A percentile compares a stretch with the other conserved stretches of the same genome.
Evolutionary conservation across 1,139 yeast genomes (phyloP).

Genomic region (Yueomyces sp.): DNA sequence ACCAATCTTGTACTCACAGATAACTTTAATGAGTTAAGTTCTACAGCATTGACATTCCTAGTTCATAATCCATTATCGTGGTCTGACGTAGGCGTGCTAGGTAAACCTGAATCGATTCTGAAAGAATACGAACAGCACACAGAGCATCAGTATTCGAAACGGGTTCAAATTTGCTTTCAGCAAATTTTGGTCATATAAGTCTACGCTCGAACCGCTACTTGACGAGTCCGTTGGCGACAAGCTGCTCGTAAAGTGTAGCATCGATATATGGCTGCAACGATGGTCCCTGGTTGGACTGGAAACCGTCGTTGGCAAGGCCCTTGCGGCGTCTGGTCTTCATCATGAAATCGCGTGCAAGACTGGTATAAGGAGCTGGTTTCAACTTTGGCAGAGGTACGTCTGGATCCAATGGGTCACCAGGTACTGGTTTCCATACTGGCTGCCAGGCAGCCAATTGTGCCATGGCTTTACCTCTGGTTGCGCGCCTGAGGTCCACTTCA

Average conservation of each 20-base stretch:
- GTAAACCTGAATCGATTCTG: too few relatives aligned
- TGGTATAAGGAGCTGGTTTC: conserved; percentile 57
- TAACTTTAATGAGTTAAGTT: too few relatives aligned
- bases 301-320: conserved; percentile 54
- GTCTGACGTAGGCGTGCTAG: too few relatives aligned
- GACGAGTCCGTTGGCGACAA: conserved; percentile 37
- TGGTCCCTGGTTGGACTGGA: conserved; percentile 58
- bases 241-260: conserved; percentile 38
- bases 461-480: conserved; percentile 69
- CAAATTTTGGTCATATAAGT: too few relatives aligned
- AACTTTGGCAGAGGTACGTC: conserved; percentile 52
- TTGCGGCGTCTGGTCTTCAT: conserved; percentile 80
- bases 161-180: too few relatives aligned
- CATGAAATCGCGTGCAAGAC: conserved; percentile 79
- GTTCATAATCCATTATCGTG: too few relatives aligned
- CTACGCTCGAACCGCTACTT: conserved; percentile 3
- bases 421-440: conserved; percentile 57
- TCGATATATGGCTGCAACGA: conserved; percentile 60
- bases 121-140: too few relatives aligned
- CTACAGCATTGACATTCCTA: too few relatives aligned
- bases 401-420: conserved; percentile 82
- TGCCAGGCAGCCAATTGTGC: conserved; percentile 51
- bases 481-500: conserved; percentile 70
- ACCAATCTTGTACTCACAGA: too few relatives aligned
- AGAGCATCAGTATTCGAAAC: too few relatives aligned